These are phyloP conservation scores for Eleusine coracana DNA, from an alignment of 176 grass and related monocot genomes.

Conservation along the genomic window DNA sequence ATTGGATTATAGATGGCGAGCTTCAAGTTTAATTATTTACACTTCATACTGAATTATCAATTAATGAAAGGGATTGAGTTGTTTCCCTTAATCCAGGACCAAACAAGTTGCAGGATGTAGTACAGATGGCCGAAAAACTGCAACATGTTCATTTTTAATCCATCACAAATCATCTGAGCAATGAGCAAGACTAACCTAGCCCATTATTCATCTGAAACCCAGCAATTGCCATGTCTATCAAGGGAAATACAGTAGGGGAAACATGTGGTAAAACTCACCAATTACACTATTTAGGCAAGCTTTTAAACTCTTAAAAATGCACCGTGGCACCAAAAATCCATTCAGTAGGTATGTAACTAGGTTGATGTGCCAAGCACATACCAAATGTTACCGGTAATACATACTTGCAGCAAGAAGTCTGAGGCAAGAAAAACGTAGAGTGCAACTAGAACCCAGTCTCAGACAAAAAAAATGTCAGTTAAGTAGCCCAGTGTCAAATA, in stretches of 20 bases:
- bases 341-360: not conserved
- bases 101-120: too few species aligned
- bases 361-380: not conserved
- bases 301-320: not conserved
- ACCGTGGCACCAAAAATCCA: not conserved
- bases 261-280: not conserved
- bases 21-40: too few species aligned
- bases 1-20: too few species aligned
- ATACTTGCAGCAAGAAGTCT: conserved; percentile 1
- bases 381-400: not conserved
- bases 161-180: not conserved
- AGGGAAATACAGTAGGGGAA: too few species aligned
- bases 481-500: not conserved
- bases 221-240: not conserved
- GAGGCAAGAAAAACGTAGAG: not conserved
- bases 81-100: too few species aligned
- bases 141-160: too few species aligned
- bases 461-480: not conserved
- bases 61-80: too few species aligned
- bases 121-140: too few species aligned
- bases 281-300: not conserved
- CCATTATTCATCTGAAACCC: conserved; percentile 22
- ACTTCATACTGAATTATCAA: too few species aligned
- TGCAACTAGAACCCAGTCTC: not conserved
- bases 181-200: not conserved